Conservation (phyloP, 176 grass and related monocot genomes). For the Carex pumila region DNA sequence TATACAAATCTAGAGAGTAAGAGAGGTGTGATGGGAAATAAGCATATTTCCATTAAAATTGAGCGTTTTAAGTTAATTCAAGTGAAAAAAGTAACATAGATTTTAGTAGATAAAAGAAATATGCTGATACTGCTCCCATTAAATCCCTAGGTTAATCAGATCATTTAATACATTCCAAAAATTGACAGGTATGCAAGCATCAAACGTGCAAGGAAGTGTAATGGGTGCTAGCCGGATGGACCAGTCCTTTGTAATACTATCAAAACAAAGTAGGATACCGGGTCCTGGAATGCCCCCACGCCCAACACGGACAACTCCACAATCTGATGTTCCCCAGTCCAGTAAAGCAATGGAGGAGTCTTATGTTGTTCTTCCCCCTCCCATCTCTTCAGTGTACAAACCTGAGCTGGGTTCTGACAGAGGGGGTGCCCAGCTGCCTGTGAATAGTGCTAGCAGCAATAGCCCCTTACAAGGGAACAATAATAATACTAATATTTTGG, state of each 20-base stretch:
- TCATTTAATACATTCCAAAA: background rate
- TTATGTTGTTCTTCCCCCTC: constrained; percentile 87
- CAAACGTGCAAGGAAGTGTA: constrained; percentile 59
- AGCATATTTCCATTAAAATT: background rate
- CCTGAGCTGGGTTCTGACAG: constrained; percentile 36
- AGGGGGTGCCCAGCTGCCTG: constrained; percentile 26
- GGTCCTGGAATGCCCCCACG: constrained; percentile 54
- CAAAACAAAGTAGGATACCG: constrained; percentile 60
- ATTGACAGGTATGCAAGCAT: constrained; percentile 45
- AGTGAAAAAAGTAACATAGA: background rate
- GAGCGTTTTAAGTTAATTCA: background rate
- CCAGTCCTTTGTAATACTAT: constrained; percentile 67
- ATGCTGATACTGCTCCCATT: background rate
- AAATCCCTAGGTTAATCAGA: background rate
- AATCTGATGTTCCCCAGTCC: constrained; percentile 42
- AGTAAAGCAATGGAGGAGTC: constrained; percentile 79
- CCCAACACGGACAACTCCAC: constrained; percentile 19
- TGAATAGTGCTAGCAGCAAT: constrained; percentile 27
- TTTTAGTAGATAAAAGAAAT: background rate
- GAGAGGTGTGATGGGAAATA: background rate
- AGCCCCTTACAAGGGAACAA: constrained; percentile 30
- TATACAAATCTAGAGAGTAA: background rate
- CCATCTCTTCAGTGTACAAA: constrained; percentile 78
- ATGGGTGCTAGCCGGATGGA: constrained; percentile 84
- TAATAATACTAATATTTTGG: constrained; percentile 38